Conservation (phyloP, 1,284 basidiomycete species). For the Dichomitus squalens region DNA sequence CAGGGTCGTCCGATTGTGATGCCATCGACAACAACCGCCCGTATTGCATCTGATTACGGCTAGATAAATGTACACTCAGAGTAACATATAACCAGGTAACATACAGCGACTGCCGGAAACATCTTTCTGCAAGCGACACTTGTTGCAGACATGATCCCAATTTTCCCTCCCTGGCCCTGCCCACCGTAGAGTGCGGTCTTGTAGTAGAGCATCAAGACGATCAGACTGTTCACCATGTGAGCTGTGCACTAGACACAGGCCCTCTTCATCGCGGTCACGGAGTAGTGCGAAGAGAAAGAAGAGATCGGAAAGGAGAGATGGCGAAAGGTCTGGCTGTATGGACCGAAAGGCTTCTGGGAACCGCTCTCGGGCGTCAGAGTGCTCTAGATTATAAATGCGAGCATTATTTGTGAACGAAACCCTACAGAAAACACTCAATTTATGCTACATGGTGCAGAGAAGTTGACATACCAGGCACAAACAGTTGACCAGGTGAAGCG, state of each 20-base stretch:
- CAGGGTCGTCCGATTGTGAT: conserved; percentile 35
- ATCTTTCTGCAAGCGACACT: conserved; percentile 10
- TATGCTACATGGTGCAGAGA: too few species aligned
- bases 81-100: neutral
- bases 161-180: neutral
- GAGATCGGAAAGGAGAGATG: neutral
- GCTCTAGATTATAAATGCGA: too few species aligned
- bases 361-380: too few species aligned
- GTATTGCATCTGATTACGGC: conserved; percentile 3
- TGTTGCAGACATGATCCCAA: conserved; percentile 25
- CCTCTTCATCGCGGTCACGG: neutral
- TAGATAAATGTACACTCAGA: neutral
- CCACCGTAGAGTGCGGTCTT: neutral
- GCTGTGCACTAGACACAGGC: neutral
- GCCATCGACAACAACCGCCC: conserved; percentile 33
- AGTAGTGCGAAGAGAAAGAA: conserved; percentile 1
- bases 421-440: too few species aligned
- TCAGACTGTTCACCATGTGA: neutral
- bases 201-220: neutral
- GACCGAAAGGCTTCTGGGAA: too few species aligned
- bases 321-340: neutral
- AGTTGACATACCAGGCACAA: too few species aligned
- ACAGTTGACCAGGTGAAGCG: too few species aligned
- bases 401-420: too few species aligned
- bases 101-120: neutral